phyloP scores from a whole-genome alignment of 2,329 filamentous ascomycete species.

The Rutstroemia sydowiana region DNA sequence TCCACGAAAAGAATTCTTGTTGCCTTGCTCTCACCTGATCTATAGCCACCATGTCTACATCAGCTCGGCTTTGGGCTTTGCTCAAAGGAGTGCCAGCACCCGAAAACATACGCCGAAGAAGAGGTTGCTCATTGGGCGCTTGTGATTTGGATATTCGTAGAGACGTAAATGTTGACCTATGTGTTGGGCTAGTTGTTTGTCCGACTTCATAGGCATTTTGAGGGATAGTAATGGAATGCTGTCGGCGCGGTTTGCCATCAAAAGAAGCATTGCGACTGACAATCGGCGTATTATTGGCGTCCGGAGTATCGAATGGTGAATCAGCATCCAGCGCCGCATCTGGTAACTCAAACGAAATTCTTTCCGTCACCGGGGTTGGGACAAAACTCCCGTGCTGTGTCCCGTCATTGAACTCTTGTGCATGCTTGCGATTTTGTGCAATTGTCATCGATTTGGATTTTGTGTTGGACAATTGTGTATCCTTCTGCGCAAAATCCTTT shows the following conservation, averaged over 20 bases:
- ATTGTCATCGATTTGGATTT: not conserved
- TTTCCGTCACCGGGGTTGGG: constrained; percentile 37
- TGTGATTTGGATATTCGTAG: constrained; percentile 16
- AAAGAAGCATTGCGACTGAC: not conserved
- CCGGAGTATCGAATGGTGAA: constrained; percentile 3
- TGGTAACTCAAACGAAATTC: constrained; percentile 47
- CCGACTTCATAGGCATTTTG: constrained; percentile 38
- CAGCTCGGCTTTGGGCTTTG: constrained; percentile 35
- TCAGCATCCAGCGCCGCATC: constrained; percentile 41
- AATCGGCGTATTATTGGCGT: not conserved
- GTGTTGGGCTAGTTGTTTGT: constrained; percentile 28
- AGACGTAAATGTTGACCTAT: constrained; percentile 21
- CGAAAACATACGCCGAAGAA: constrained; percentile 25
- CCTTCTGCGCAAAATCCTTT: constrained; percentile 5
- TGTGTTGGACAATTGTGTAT: not conserved
- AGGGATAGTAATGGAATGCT: constrained; percentile 2
- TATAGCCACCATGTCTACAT: constrained; percentile 47
- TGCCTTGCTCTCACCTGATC: constrained; percentile 65
- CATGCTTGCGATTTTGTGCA: not conserved
- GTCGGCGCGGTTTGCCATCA: not conserved
- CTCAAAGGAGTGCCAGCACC: constrained; percentile 27
- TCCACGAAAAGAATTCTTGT: constrained; percentile 78
- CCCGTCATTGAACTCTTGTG: not conserved
- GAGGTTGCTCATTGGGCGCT: constrained; percentile 17
- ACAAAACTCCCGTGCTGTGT: constrained; percentile 56